These are phyloP conservation scores for Roridomyces roridus DNA, from an alignment of 768 basidiomycete species.

Conservation along the genomic window DNA sequence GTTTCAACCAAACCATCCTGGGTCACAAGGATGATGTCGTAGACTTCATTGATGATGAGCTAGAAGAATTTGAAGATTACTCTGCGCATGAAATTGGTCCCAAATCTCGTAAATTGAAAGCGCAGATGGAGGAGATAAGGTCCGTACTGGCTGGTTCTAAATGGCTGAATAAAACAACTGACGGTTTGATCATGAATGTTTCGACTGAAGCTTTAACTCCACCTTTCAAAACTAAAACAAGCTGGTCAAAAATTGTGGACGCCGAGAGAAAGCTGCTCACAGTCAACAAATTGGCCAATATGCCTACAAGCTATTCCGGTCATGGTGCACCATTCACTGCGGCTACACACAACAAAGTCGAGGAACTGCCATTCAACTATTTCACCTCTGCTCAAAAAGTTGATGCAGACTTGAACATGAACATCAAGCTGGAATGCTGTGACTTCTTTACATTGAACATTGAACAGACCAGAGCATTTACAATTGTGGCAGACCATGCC, in stretches of 20 bases:
- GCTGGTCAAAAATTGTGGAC: neutral
- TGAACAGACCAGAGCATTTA: slow-evolving; percentile 39
- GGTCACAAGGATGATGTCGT: neutral
- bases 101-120: neutral
- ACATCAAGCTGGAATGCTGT: neutral
- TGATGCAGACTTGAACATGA: neutral
- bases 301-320: neutral
- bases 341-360: slow-evolving; percentile 1
- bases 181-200: neutral
- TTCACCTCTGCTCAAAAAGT: neutral
- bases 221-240: neutral
- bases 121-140: neutral
- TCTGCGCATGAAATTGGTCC: neutral
- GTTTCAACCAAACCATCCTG: neutral
- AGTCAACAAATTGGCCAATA: neutral
- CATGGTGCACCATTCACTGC: neutral
- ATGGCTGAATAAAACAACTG: neutral
- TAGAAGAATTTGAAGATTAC: neutral
- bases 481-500: slow-evolving; percentile 33
- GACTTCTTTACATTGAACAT: slow-evolving; percentile 29
- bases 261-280: neutral
- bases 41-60: neutral
- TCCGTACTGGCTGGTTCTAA: neutral
- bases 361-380: slow-evolving; percentile 11
- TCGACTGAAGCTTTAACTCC: neutral